Base-by-base conservation (phyloP, 768 basidiomycete genomes). In the Phylloporus rhodoxanthus region DNA sequence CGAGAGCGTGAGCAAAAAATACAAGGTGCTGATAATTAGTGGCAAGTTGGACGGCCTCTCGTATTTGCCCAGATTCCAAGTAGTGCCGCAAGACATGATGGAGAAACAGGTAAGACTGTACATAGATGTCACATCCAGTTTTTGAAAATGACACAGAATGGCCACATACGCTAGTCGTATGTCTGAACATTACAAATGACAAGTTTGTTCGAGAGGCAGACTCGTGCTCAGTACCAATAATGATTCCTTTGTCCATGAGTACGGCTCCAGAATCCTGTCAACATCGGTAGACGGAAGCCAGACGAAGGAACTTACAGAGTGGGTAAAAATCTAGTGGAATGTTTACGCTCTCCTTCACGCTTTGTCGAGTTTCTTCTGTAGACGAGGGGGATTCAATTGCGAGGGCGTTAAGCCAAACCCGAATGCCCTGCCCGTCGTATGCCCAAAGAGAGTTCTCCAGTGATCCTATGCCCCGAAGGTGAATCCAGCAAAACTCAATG, bases 401-500 rank as follows among this genome's bases (percentile, higher is more conserved):
- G 43, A 99, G 75, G 4, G 95, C 95, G 64, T 98, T 94, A 21
- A 99, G 72, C 96, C 96, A 99, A 14, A 98, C 84, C 26, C 92
- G 75, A 58, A 99, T 86, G 9, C 82, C 82, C 52, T 81, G 76
- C 3, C 93, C 95, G 56, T 97, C 95, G 66, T 91, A 99, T 1
- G 85, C 95, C 95, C 95, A 99, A 19, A 99, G 73, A 6, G 94
- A 97, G 69, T 99, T 99, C 64, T 98, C 95, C 41, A 99, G 71
- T 2, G 90, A 82, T 6, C 86, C 89, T 34, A 99, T 91, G 2
- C 95, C 95, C 33, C 87, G 82, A 37, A 99, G 74, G 72, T 97
- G 95, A 47, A 94, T 96, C 95, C 95, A 99, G 68, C 94, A 99
- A 62, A 96, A 93, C 63, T 99, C 95, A 56, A 98, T 90, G n/a